Conservation (phyloP, 129 eudicot species). For the Smallanthus sonchifolius region DNA sequence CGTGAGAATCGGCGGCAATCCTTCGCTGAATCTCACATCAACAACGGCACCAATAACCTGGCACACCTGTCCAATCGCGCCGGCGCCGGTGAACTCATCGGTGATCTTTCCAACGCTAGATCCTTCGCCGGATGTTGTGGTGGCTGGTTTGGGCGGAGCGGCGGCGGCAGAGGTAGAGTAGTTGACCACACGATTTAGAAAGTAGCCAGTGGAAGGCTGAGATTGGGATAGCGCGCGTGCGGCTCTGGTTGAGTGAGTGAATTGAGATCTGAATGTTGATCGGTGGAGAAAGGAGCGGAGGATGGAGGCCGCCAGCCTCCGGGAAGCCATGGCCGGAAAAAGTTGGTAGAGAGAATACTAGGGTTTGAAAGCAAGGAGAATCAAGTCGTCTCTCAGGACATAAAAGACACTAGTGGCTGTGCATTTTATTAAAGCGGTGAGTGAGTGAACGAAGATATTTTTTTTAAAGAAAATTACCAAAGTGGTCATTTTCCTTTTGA, state of each 20-base stretch:
- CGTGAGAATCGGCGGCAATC: conserved; percentile 68
- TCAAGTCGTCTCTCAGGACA: neutral
- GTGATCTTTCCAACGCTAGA: neutral
- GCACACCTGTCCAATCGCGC: conserved; percentile 13
- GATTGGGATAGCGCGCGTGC: conserved; percentile 1
- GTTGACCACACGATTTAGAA: neutral
- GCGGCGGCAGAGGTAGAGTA: conserved; percentile 8
- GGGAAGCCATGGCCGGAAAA: conserved; percentile 13
- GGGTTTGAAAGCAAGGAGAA: neutral
- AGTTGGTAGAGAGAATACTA: neutral
- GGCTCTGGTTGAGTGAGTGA: neutral
- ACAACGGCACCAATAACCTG: neutral
- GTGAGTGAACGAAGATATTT: neutral
- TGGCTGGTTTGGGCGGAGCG: neutral
- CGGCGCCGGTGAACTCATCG: conserved; percentile 19
- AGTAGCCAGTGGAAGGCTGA: neutral
- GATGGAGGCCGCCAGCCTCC: conserved; percentile 11
- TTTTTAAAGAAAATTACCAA: neutral
- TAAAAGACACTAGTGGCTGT: neutral
- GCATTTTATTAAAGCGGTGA: neutral
- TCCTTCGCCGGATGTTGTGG: neutral
- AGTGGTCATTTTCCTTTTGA: too few relatives aligned
- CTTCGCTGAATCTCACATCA: conserved; percentile 59
- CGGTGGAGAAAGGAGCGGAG: conserved; percentile 1
- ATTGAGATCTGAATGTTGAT: conserved; percentile 4